Evolutionary conservation across 2,329 filamentous ascomycete genomes (phyloP), one percentile per base, ranked within the genome.

Genomic region (Bipolaris zeicola): DNA sequence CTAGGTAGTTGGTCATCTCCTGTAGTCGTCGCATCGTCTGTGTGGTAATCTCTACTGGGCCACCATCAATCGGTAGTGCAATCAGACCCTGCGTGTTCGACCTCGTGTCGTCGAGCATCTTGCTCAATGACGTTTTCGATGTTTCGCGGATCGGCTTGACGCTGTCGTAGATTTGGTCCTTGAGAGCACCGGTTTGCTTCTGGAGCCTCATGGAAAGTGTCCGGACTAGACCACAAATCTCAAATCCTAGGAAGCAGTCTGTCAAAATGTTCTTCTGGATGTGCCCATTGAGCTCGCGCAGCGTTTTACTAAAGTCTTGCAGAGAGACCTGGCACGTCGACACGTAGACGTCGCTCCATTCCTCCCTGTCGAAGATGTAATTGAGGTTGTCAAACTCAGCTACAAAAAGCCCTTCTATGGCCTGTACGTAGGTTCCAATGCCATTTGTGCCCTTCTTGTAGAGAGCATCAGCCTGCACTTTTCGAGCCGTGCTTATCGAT

Each of bases 241-340:
- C 95, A 74, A 96, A 99, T 6, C 92, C 92, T 46, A 99, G 84
- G 74, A 91, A 98, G 76, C 94, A 98, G 75, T 99, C 95, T 0
- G 92, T 96, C 64, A 87, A 85, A 37, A 97, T 80, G 70, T 97
- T 93, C 38, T 85, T 81, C 72, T 93, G 92, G 76, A 98, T 92
- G 70, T 97, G 93, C 47, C 86, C 84, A 74, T 98, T 97, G 31
- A 99, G 82, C 69, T 98, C 94, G 26, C 90, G 87, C 51, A 98
- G 77, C 0, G 95, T 97, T 65, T 91, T 88, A 5, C 89, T 87
- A 65, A 98, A 89, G 68, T 96, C 92, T 6, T 87, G 84, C 58
- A 99, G 81, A 11, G 93, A 85, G 33, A 85, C 81, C 67, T 92
- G 88, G 72, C 91, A 95, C 1, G 93, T 93, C 14, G 87, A 82